Evolutionary conservation across 495 filamentous ascomycete species (phyloP).

Genomic region (Xylaria scruposa): DNA sequence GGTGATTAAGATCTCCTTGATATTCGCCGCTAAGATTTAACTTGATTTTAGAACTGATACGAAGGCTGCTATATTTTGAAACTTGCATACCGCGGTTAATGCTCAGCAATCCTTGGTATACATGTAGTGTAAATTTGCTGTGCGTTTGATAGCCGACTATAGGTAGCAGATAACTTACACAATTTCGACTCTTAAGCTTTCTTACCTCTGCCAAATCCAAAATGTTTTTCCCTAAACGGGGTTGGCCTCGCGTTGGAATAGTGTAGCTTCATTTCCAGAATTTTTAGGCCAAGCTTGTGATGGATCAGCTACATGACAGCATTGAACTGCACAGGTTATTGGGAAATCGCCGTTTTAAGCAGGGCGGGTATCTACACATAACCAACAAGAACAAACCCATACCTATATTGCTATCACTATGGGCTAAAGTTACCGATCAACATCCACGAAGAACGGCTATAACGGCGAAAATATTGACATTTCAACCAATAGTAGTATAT

Average conservation of each 20-base stretch:
- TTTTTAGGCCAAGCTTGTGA: neutral
- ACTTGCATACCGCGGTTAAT: neutral
- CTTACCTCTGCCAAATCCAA: neutral
- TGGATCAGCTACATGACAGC: neutral
- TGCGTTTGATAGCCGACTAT: neutral
- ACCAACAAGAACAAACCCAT: neutral
- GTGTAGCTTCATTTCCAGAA: conserved; percentile 9
- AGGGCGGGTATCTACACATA: neutral
- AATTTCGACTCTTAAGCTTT: neutral
- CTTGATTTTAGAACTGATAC: neutral
- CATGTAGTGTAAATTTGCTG: neutral
- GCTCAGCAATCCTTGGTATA: conserved; percentile 8
- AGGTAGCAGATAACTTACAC: neutral
- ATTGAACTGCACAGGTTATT: neutral
- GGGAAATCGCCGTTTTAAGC: neutral
- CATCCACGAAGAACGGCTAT: neutral
- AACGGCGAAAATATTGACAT: too few species aligned
- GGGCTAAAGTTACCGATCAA: neutral
- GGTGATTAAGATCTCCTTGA: neutral
- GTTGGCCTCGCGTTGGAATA: neutral
- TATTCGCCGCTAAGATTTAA: neutral
- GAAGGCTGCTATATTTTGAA: neutral
- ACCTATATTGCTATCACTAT: neutral
- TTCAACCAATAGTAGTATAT: neutral
- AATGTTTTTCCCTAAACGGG: neutral